Percentiles rank a stretch among this genome's conserved stretches.
Conservation (phyloP, 495 filamentous ascomycete genomes). For the Tuber brumale region DNA sequence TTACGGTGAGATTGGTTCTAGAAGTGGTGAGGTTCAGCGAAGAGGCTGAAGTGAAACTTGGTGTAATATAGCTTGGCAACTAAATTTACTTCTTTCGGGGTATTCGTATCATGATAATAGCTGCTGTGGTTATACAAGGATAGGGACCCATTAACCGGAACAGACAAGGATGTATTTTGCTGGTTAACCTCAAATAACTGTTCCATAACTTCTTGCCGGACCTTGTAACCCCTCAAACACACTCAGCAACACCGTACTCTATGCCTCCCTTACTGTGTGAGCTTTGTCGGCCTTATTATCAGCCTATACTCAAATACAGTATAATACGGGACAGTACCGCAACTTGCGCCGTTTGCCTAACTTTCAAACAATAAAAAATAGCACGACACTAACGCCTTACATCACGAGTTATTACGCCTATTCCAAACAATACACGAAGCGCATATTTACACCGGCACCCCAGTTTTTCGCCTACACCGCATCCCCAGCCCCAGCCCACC, state of each 20-base stretch:
- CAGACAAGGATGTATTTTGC: too few species aligned
- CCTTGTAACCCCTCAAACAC: not conserved
- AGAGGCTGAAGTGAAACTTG: not conserved
- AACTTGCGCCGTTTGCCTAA: not conserved
- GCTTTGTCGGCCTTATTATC: too few species aligned
- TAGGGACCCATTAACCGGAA: too few species aligned
- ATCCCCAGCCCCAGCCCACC: not conserved
- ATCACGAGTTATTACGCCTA: not conserved
- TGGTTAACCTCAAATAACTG: too few species aligned
- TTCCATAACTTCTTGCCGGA: too few species aligned
- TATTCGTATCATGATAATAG: not conserved
- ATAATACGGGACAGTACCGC: too few species aligned
- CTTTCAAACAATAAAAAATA: not conserved
- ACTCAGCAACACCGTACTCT: not conserved
- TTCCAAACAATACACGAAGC: slow-evolving; percentile 3
- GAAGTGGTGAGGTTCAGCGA: not conserved
- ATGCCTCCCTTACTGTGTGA: too few species aligned
- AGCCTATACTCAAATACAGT: too few species aligned
- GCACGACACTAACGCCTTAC: not conserved
- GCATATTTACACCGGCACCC: not conserved
- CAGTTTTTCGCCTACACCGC: not conserved
- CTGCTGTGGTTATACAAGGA: not conserved
- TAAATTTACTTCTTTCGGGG: too few species aligned
- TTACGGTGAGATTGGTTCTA: not conserved
- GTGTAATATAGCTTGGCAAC: not conserved